Evolutionary conservation across 2,329 filamentous ascomycete genomes (phyloP), one percentile per base, ranked within the genome.

Genomic region (Alternaria alternata): DNA sequence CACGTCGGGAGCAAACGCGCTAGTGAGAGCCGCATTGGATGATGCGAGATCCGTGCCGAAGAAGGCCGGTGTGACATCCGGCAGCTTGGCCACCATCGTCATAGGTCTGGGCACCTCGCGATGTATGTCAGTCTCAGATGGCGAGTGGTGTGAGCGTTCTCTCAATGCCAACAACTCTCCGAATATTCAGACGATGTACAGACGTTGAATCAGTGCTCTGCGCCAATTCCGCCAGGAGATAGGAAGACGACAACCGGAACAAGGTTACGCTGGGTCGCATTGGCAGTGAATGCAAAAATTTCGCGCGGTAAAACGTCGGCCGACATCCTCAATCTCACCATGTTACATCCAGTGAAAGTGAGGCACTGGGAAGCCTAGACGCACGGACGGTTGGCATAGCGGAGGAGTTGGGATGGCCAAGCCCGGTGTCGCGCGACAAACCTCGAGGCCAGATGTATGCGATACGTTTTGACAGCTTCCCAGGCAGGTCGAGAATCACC

Each of bases 1-100:
- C 55, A 20, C 32, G 61, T 64, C 65, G 69, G 66, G 55, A 66
- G 63, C 53, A 60, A 63, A 57, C 58, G 63, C 62, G 59, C 67
- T 68, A 70, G 41, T 38, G 42, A 61, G 62, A 69, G 64, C 66
- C 64, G 63, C 66, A 70, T 53, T 34, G 59, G 44, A 57, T 56
- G 51, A 47, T 63, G 39, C 59, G 57, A 57, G 48, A 59, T 56
- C 52, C 46, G 39, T 57, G 64, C 54, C 48, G 54, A 51, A 49
- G 38, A 32, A 62, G 38, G 32, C 58, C 53, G 58, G 48, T 41
- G 20, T 61, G 26, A 34, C 30, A 38, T 54, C 22, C 32, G 26
- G 42, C 20, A 46, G 51, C 38, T 51, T 55, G 44, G 54, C 49
- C 28, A 22, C 32, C 47, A 41, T 52, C 47, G 54, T 58, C 59